These are phyloP conservation scores for Yamagishiella unicocca DNA, from an alignment of 139 green algal species.

Conservation along the genomic window DNA sequence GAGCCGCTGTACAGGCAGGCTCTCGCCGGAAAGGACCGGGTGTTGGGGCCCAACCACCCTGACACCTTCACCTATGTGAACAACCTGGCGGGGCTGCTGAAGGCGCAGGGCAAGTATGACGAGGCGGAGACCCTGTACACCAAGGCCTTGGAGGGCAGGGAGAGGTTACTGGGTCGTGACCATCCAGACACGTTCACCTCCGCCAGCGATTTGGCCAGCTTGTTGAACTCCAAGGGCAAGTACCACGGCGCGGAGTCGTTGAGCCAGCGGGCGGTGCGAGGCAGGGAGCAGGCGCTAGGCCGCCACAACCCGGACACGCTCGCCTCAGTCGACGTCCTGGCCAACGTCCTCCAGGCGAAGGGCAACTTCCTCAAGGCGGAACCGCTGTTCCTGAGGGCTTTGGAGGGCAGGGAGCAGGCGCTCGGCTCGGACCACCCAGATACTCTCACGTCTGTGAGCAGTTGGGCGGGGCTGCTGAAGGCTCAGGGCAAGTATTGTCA, in stretches of 20 bases:
- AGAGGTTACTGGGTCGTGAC: not conserved
- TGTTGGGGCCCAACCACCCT: not conserved
- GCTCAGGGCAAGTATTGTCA: not conserved
- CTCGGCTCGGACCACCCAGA: not conserved
- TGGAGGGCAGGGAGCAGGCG: not conserved
- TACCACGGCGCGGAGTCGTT: not conserved
- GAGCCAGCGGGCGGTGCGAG: not conserved
- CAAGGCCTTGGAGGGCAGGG: not conserved
- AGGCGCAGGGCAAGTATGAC: not conserved
- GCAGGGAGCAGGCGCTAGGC: not conserved
- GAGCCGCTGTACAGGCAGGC: not conserved
- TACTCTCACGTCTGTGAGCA: not conserved
- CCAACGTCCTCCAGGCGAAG: not conserved
- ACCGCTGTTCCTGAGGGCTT: not conserved
- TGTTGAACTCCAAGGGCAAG: not conserved
- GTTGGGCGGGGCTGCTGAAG: not conserved
- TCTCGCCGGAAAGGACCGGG: not conserved
- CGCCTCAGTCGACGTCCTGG: not conserved
- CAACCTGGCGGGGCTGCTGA: not conserved
- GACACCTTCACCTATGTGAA: not conserved
- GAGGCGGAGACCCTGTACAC: slow-evolving; percentile 11
- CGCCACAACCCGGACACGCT: not conserved
- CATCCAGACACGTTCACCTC: not conserved
- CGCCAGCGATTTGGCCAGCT: not conserved
- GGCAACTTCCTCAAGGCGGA: slow-evolving; percentile 11